Evolutionary conservation across 169 alveolate genomes (phyloP), one percentile per base, ranked within the genome.

Genomic region (Plasmodium sp.): DNA sequence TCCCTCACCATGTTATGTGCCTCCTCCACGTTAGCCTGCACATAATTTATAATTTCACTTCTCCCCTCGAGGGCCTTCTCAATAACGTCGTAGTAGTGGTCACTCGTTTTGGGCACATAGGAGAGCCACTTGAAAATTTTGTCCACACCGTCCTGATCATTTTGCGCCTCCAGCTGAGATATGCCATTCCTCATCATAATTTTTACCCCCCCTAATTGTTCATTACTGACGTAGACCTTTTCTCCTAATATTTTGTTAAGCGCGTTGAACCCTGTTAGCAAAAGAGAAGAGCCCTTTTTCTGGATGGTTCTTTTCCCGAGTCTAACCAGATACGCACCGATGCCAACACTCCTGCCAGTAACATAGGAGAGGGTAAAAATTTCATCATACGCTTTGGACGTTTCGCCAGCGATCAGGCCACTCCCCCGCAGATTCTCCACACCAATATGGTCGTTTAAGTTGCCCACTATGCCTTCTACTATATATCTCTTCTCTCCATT

Each of bases 391-490:
- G 99, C 98, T 56, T 96, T 96, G 75, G 98, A 96, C 6, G 99
- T 97, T 90, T 97, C 99, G 1, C 99, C 99, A 33, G 99, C 99
- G 34, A 97, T 97, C 83, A 95, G 90, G 48, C 98, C 99, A 33
- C 98, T 96, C 5, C 98, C 99, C 71, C 94, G 83, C 81, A 97
- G 81, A 81, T 97, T 97, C 92, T 97, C 99, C 36, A 97, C 98
- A 2, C 99, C 99, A 34, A 97, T 86, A 39, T 94, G 96, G 72
- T 39, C 79, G 39, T 56, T 97, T 96, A 83, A 96, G 80, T 85
- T 83, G 51, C 97, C 96, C 81, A 84, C 94, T 56, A 94, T 91
- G 12, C 94, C 93, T 56, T 83, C 85, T 39, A 84, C 79, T 80
- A 84, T 31, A 62, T 80, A 67, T 86, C 96, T 94, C 39, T 82